Evolutionary conservation across 371 early-diverging fungal species (phyloP).

Genomic region (Nosema muscidifuracis): DNA sequence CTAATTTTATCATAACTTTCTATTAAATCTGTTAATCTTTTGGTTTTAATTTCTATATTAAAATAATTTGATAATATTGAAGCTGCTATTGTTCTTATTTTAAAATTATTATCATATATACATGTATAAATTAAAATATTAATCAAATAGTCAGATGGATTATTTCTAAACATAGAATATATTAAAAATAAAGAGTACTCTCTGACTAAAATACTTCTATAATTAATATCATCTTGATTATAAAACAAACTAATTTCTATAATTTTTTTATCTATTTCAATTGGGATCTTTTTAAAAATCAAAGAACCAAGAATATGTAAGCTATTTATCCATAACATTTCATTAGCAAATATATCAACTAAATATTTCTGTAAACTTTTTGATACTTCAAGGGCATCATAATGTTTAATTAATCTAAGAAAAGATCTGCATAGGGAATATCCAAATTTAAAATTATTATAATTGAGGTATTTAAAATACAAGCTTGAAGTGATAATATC

Average conservation of each 20-base stretch:
- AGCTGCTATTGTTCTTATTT: constrained; percentile 22
- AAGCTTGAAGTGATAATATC: neutral
- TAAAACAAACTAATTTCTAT: constrained; percentile 15
- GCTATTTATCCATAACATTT: constrained; percentile 42
- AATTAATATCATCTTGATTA: constrained; percentile 8
- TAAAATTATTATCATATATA: constrained; percentile 24
- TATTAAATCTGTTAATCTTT: constrained; percentile 7
- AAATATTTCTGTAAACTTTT: neutral
- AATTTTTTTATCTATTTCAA: constrained; percentile 17
- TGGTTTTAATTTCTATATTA: neutral
- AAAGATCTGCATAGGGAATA: constrained; percentile 44
- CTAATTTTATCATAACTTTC: neutral
- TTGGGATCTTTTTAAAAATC: neutral
- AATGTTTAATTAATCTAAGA: constrained; percentile 11
- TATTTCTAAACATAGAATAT: constrained; percentile 24
- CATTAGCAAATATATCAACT: constrained; percentile 39
- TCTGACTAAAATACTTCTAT: constrained; percentile 19
- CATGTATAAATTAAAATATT: constrained; percentile 1
- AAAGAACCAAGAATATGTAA: constrained; percentile 32
- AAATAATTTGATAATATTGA: constrained; percentile 27
- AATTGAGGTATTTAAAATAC: constrained; percentile 24
- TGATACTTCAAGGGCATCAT: neutral
- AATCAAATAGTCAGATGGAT: neutral
- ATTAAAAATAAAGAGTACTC: constrained; percentile 40
- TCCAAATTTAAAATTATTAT: constrained; percentile 31